phyloP scores from a whole-genome alignment of 129 eudicot species.

The Escallonia rubra region DNA sequence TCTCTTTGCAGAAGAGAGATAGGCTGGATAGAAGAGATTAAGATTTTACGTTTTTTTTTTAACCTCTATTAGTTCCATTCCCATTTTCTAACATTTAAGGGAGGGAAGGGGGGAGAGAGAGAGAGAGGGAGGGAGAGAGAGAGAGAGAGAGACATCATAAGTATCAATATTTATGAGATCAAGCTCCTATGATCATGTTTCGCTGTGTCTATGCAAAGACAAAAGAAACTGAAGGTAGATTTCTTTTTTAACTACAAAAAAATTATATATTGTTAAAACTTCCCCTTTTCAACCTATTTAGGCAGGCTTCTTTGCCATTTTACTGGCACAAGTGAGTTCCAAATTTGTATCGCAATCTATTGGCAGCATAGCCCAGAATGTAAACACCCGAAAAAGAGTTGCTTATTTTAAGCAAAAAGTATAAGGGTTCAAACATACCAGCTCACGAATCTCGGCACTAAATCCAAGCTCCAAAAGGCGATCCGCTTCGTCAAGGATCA shows the following conservation, averaged over 20 bases:
- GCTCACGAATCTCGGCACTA: conserved; percentile 78
- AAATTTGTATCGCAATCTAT: neutral
- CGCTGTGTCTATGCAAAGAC: neutral
- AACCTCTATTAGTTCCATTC: too few relatives aligned
- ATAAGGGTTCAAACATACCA: conserved; percentile 33
- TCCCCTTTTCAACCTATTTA: neutral
- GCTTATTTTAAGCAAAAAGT: neutral
- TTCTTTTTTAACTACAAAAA: neutral
- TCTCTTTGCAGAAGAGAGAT: too few relatives aligned
- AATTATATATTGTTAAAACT: neutral
- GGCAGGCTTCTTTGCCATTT: neutral
- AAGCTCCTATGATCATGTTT: too few relatives aligned
- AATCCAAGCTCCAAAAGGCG: conserved; percentile 98
- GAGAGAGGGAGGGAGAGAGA: too few relatives aligned
- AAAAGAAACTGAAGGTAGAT: neutral
- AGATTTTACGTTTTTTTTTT: too few relatives aligned
- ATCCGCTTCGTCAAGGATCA: conserved; percentile 97
- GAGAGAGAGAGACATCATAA: too few relatives aligned
- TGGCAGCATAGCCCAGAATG: neutral
- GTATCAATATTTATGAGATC: too few relatives aligned
- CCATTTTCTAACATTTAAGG: too few relatives aligned
- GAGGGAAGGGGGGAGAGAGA: too few relatives aligned
- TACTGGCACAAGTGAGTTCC: neutral
- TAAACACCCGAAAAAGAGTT: neutral
- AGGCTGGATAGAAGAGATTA: too few relatives aligned